These are phyloP conservation scores for Aureobasidium sp. DNA, from an alignment of 2,329 filamentous ascomycete genomes.

Conservation along the genomic window DNA sequence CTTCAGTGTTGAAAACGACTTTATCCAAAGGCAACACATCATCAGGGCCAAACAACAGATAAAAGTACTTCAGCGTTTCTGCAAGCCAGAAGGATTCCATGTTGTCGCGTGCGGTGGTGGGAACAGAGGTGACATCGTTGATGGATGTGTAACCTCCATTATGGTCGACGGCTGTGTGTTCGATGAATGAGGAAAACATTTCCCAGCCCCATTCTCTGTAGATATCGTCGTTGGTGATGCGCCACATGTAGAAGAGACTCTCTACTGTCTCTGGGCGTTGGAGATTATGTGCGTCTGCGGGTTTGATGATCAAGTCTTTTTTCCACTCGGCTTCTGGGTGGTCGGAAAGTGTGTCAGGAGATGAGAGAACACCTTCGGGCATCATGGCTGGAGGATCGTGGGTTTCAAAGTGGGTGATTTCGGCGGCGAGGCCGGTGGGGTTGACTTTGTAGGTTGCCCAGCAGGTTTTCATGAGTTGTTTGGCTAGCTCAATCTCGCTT, in stretches of 20 bases:
- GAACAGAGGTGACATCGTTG: constrained; percentile 62
- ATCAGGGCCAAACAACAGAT: constrained; percentile 79
- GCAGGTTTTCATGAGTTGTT: constrained; percentile 91
- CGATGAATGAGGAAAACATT: constrained; percentile 89
- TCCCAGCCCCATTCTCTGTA: constrained; percentile 98
- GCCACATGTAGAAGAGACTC: constrained; percentile 96
- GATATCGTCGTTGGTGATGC: constrained; percentile 80
- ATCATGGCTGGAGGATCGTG: constrained; percentile 58
- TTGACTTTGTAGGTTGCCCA: constrained; percentile 96
- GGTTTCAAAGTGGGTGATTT: constrained; percentile 87
- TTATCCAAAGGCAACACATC: constrained; percentile 78
- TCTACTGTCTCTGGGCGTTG: constrained; percentile 97
- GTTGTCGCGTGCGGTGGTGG: constrained; percentile 67
- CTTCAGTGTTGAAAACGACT: constrained; percentile 92
- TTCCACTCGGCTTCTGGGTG: constrained; percentile 57
- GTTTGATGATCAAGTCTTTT: constrained; percentile 69
- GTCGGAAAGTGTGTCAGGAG: constrained; percentile 34
- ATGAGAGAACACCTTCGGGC: constrained; percentile 38
- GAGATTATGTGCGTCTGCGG: constrained; percentile 79
- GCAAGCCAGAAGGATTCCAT: constrained; percentile 99
- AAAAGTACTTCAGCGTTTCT: constrained; percentile 97
- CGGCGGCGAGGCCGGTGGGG: constrained; percentile 77
- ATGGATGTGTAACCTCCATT: constrained; percentile 77
- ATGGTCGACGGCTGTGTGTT: constrained; percentile 71
- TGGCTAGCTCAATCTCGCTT: constrained; percentile 76